Conservation (phyloP, 2,329 filamentous ascomycete species). For the Helminthosporium solani region DNA sequence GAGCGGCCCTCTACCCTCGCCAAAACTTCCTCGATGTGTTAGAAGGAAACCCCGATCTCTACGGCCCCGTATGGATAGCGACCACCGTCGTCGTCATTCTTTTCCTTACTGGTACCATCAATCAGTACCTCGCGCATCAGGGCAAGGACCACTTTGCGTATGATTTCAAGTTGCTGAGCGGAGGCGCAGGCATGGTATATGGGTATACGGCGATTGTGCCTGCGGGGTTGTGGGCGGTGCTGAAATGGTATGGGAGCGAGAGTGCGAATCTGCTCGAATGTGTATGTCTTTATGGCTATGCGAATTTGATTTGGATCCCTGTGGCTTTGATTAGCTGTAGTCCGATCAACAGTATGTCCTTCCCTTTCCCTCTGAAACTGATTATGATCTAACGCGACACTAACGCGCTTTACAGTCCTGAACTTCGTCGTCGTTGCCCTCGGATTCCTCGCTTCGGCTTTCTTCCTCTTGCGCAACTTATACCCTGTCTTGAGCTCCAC, state of each 20-base stretch:
- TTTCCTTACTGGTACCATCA: conserved; percentile 93
- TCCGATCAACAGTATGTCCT: conserved; percentile 62
- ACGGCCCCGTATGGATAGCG: conserved; percentile 98
- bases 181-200: conserved; percentile 88
- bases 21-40: conserved; percentile 96
- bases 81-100: conserved; percentile 95
- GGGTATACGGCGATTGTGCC: conserved; percentile 86
- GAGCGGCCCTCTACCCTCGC: conserved; percentile 83
- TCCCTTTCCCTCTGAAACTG: not conserved
- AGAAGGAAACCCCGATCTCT: conserved; percentile 94
- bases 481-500: conserved; percentile 86
- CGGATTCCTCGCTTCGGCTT: conserved; percentile 40
- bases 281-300: conserved; percentile 93
- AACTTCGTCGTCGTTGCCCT: conserved; percentile 94
- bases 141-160: conserved; percentile 76
- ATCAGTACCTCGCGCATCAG: conserved; percentile 75
- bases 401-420: conserved; percentile 53
- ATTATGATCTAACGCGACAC: not conserved
- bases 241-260: conserved; percentile 95
- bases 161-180: conserved; percentile 85
- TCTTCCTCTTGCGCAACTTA: conserved; percentile 44
- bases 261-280: conserved; percentile 92
- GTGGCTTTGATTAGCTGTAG: conserved; percentile 92
- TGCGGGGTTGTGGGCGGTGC: conserved; percentile 77
- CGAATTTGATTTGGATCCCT: conserved; percentile 95